Conservation (phyloP, 1,284 basidiomycete species). For the Puccinia triticina region DNA sequence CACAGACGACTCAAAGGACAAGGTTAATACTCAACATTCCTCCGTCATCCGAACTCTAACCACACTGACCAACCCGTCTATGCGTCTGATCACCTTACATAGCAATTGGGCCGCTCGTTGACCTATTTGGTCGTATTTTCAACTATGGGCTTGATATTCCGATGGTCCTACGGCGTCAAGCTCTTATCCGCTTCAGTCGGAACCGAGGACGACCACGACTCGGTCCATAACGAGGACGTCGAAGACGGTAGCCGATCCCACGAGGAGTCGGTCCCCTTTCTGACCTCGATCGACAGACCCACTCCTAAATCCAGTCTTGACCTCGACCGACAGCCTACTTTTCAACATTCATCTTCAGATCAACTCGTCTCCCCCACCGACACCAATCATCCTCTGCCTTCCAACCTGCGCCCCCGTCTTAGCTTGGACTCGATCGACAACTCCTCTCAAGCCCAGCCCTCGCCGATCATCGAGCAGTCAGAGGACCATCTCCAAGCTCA, state of each 20-base stretch:
- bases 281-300: background rate
- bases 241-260: conserved; percentile 28
- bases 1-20: conserved; percentile 55
- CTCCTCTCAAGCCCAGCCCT: background rate
- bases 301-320: conserved; percentile 22
- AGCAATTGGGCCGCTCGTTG: conserved; percentile 54
- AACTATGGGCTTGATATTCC: conserved; percentile 62
- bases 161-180: conserved; percentile 62
- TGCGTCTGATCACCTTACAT: background rate
- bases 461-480: conserved; percentile 7
- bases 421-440: conserved; percentile 3
- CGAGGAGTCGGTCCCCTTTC: conserved; percentile 31
- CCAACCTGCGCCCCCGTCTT: background rate
- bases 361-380: background rate
- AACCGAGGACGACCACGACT: conserved; percentile 52
- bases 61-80: background rate
- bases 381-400: background rate
- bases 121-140: conserved; percentile 62
- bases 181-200: conserved; percentile 61
- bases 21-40: conserved; percentile 10
- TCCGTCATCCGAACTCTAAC: background rate
- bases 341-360: background rate
- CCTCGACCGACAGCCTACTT: background rate
- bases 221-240: background rate
- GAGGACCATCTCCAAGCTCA: conserved; percentile 15